Evolutionary conservation across 768 basidiomycete species (phyloP).

Genomic region (Mycena amicta): DNA sequence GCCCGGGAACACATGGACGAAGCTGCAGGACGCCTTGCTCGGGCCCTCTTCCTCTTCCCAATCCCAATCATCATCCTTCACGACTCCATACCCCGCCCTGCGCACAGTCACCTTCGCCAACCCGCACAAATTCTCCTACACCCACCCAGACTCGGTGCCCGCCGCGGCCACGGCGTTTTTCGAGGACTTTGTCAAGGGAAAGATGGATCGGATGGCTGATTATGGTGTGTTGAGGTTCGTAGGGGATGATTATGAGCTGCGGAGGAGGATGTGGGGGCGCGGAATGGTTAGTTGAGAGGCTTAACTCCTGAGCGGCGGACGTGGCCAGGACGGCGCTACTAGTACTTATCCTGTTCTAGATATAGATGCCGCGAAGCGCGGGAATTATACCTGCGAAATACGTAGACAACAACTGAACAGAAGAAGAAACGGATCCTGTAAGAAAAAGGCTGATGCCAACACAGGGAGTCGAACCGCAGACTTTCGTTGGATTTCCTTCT

Average conservation of each 20-base stretch:
- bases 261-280: not conserved
- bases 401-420: too few relatives aligned
- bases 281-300: not conserved
- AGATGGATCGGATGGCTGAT: not conserved
- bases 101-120: not conserved
- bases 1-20: constrained; percentile 7
- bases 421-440: too few relatives aligned
- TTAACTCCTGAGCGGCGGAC: not conserved
- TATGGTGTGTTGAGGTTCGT: not conserved
- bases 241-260: not conserved
- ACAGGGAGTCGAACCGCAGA: too few relatives aligned
- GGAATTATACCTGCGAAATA: too few relatives aligned
- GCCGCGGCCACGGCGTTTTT: not conserved
- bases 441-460: too few relatives aligned
- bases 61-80: not conserved
- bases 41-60: too few relatives aligned
- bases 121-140: not conserved
- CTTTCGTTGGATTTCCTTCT: too few relatives aligned
- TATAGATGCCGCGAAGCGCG: too few relatives aligned
- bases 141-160: not conserved
- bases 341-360: too few relatives aligned
- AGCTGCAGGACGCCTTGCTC: constrained; percentile 11
- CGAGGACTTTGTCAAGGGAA: not conserved
- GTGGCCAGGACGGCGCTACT: too few relatives aligned
- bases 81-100: not conserved